Evolutionary conservation across 768 basidiomycete species (phyloP).

Genomic region (Lactarius indigo): DNA sequence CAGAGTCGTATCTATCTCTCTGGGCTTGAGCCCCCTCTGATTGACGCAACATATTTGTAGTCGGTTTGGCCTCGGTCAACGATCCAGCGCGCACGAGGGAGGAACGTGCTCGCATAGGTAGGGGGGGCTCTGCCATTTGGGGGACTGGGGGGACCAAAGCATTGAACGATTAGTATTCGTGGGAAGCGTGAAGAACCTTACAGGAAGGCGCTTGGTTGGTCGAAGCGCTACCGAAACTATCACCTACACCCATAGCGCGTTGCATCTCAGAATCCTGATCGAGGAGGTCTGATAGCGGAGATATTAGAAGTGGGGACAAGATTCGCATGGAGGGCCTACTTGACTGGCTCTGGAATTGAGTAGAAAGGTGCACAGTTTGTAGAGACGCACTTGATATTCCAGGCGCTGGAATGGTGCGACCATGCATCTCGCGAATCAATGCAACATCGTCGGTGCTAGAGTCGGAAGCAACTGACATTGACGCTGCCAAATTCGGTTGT

Average conservation of each 20-base stretch:
- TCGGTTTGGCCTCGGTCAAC: conserved; percentile 20
- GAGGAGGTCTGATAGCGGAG: conserved; percentile 21
- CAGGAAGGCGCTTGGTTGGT: conserved; percentile 15
- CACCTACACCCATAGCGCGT: conserved; percentile 22
- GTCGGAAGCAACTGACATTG: conserved; percentile 18
- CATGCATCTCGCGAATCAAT: conserved; percentile 17
- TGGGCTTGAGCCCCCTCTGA: background rate
- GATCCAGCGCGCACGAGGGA: conserved; percentile 23
- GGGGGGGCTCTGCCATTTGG: conserved; percentile 9
- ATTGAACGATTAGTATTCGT: background rate
- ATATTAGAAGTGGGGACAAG: background rate
- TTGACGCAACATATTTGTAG: conserved; percentile 14
- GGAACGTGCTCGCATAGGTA: conserved; percentile 16
- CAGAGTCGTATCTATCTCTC: conserved; percentile 18
- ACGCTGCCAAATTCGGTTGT: conserved; percentile 11
- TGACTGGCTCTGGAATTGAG: conserved; percentile 22
- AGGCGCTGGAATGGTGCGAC: background rate
- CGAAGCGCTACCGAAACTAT: conserved; percentile 22
- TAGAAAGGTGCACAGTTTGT: conserved; percentile 24
- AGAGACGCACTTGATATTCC: conserved; percentile 14
- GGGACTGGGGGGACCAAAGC: conserved; percentile 6
- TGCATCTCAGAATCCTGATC: conserved; percentile 27
- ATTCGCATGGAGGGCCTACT: conserved; percentile 5
- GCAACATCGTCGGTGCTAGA: conserved; percentile 16
- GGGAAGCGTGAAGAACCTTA: conserved; percentile 1